phyloP scores from a whole-genome alignment of 306 rosid genomes.

The Cicer yamashitae region DNA sequence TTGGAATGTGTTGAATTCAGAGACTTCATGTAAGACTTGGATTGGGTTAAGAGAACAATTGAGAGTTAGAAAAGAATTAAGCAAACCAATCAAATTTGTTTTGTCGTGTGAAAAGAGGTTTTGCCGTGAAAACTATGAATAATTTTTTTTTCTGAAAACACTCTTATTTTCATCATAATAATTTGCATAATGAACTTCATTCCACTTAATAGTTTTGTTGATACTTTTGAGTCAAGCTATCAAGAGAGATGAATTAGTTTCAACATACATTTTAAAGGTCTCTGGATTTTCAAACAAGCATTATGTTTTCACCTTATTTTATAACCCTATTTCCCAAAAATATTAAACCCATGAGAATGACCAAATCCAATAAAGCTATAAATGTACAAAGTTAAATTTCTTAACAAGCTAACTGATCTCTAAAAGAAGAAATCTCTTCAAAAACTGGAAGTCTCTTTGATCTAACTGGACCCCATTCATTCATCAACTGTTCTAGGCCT shows the following conservation, averaged over 20 bases:
- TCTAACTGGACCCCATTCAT: slow-evolving; percentile 69
- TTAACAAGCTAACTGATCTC: slow-evolving; percentile 91
- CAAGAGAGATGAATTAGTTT: not conserved
- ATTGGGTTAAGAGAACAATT: too few species aligned
- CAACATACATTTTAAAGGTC: not conserved
- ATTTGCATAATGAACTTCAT: not conserved
- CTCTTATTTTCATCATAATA: too few species aligned
- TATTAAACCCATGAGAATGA: not conserved
- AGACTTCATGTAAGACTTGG: too few species aligned
- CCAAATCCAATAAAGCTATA: not conserved
- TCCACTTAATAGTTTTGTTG: not conserved
- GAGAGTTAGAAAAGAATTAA: too few species aligned
- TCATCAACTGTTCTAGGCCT: slow-evolving; percentile 75
- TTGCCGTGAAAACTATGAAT: too few species aligned
- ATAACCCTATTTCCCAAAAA: not conserved
- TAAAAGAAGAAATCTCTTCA: slow-evolving; percentile 85
- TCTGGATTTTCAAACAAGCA: not conserved
- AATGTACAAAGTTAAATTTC: not conserved
- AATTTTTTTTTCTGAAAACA: too few species aligned
- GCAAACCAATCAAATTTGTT: too few species aligned
- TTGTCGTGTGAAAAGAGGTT: too few species aligned
- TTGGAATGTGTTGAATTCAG: too few species aligned
- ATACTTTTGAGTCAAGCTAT: not conserved
- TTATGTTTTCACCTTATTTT: not conserved
- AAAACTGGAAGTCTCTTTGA: slow-evolving; percentile 91